Conservation (phyloP, 2,329 filamentous ascomycete species). For the Exophiala alcalophila region DNA sequence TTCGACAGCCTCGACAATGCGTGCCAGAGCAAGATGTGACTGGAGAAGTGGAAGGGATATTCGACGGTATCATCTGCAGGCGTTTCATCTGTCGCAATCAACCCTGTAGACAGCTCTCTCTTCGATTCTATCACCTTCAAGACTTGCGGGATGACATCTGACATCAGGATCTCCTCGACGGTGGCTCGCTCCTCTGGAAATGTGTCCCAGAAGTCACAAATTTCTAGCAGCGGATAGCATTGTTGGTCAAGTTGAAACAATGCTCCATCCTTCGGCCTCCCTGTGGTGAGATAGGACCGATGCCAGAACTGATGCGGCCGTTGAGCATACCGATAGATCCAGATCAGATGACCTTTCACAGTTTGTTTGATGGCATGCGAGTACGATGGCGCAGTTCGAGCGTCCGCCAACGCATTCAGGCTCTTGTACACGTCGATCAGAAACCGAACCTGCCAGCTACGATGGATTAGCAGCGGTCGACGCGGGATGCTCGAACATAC, state of each 20-base stretch:
- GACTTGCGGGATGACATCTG: conserved; percentile 11
- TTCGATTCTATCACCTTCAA: conserved; percentile 12
- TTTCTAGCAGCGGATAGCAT: conserved; percentile 19
- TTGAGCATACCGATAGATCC: conserved; percentile 15
- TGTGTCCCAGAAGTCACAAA: conserved; percentile 16
- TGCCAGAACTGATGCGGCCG: conserved; percentile 15
- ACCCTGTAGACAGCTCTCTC: conserved; percentile 4
- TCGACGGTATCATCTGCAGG: conserved; percentile 16
- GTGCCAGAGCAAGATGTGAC: conserved; percentile 17
- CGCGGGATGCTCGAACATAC: conserved; percentile 2
- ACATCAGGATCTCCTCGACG: conserved; percentile 11
- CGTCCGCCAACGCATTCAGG: background rate
- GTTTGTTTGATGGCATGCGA: conserved; percentile 10
- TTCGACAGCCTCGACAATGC: conserved; percentile 9
- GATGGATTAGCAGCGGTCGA: conserved; percentile 3
- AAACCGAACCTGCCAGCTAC: conserved; percentile 19
- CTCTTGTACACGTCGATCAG: conserved; percentile 11
- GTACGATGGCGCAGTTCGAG: background rate
- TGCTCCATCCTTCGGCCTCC: conserved; percentile 15
- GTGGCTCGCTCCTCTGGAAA: conserved; percentile 12
- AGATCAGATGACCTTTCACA: conserved; percentile 15
- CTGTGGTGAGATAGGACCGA: conserved; percentile 17
- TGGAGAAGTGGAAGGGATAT: conserved; percentile 20
- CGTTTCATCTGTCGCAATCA: conserved; percentile 16
- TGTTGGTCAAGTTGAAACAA: conserved; percentile 20